Evolutionary conservation across 1,139 yeast species (phyloP), one percentile per base, ranked within the genome.

Genomic region (Blastobotrys malaysiensis): DNA sequence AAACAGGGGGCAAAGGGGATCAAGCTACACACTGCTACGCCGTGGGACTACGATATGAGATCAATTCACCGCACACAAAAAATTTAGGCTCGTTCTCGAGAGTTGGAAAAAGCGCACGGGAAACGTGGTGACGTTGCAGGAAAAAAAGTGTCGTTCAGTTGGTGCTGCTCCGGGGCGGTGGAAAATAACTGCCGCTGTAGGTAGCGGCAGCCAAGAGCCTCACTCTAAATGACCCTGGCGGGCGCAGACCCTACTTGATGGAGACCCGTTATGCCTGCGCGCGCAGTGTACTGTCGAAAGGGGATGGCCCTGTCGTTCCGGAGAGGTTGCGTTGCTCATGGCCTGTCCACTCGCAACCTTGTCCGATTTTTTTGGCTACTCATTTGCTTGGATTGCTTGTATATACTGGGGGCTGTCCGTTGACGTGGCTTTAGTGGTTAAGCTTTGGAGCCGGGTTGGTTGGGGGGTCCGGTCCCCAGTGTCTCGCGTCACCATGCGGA

Each of bases 81-180:
- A 26, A 26, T 7, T 5, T 5, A 22, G 24, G 24, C 7, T 5
- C 24, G 24, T 22, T 22, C 7, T n/a, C n/a, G n/a, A n/a, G 24
- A 7, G 7, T 22, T 5, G 7, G 7, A 26, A 31, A 31, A 31
- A 13, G 39, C 16, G 39, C 39, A 31, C 39, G 7, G 39, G 39
- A 31, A 31, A 31, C 39, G 39, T 31, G 39, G 39, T 31, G 39
- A 31, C 39, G 39, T 31, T 31, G 39, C 39, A 31, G 39, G 39
- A 31, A 31, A 31, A 22, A 31, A 31, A 31, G 39, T 31, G 39
- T 31, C 39, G 39, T 31, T 31, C 16, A 31, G 39, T 13, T 31
- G 39, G 39, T 11, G 39, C 5, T 11, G 7, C 16, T 9, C 26
- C 39, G 16, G 39, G 16, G 39, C 39, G 39, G 39, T 31, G 39